Evolutionary conservation across 2,329 filamentous ascomycete genomes (phyloP), one percentile per base, ranked within the genome.

Genomic region (Bisporella sp.): DNA sequence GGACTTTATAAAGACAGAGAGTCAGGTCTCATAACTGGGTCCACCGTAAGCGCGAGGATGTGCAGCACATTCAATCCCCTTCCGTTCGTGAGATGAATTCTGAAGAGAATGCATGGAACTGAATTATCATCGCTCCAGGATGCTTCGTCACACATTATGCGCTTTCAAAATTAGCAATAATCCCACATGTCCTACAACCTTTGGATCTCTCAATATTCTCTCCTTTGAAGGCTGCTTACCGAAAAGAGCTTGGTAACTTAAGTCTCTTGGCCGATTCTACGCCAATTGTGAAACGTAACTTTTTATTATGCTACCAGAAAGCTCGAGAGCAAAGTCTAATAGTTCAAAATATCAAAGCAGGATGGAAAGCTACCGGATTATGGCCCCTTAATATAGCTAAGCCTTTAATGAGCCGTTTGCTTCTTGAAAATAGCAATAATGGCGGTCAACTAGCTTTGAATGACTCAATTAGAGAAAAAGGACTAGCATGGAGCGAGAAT

Each of bases 171-270:
- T n/a, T n/a, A n/a, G n/a, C n/a, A n/a, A n/a, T n/a, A n/a, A n/a
- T n/a, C n/a, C n/a, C 46, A 30, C 46, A 48, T 30, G 37, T 48
- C 4, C 31, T 48, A 12, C 28, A 48, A 6, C 37, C 35, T 9
- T 30, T 48, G 5, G 46, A 48, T 48, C 31, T 48, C 35, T 41
- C 46, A 12, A 29, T 48, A 11, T 48, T 48, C 5, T 48, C 37
- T 28, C 28, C 45, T 28, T 30, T 46, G 6, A 46, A 46, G 37
- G 39, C n/a, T 21, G 9, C 8, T 3, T 48, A 48, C 37, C 35
- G 35, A 2, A 48, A 41, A 39, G 4, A 48, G 35, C n/a, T 48
- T 5, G 30, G 37, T 13, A 13, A 12, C 4, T 30, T 48, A 41
- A 32, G 31, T 41, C 13, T 32, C 32, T 30, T 48, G 9, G 41